phyloP scores from a whole-genome alignment of 768 basidiomycete genomes.

The Kwoniella sp. region DNA sequence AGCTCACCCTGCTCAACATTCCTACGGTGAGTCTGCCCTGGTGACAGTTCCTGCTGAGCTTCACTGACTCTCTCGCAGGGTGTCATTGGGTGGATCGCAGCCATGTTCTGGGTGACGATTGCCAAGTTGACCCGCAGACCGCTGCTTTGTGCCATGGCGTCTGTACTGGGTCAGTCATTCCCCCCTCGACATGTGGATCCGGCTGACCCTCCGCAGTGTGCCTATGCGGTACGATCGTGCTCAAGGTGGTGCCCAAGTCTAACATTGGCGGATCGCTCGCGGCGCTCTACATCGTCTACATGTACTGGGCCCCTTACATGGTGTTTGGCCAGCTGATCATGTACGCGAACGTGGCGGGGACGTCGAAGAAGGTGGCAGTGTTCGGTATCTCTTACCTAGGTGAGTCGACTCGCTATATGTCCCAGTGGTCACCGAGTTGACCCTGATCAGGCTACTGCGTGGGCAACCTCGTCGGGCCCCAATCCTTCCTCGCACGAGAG shows the following conservation, averaged over 20 bases:
- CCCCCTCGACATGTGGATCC: background rate
- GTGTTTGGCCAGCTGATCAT: conserved; percentile 22
- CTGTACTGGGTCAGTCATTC: conserved; percentile 14
- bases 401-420: conserved; percentile 10
- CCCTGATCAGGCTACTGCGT: conserved; percentile 10
- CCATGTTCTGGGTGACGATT: conserved; percentile 26
- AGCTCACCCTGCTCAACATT: conserved; percentile 23
- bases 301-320: conserved; percentile 41
- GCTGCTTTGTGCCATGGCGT: conserved; percentile 24
- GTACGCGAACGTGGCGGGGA: conserved; percentile 33
- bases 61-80: conserved; percentile 16
- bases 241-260: conserved; percentile 27
- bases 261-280: conserved; percentile 34
- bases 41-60: background rate
- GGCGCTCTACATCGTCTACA: conserved; percentile 34
- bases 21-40: conserved; percentile 15
- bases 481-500: conserved; percentile 29
- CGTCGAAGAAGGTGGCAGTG: conserved; percentile 28
- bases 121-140: conserved; percentile 26
- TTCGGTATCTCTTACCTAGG: conserved; percentile 36
- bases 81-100: conserved; percentile 31
- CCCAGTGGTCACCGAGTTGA: background rate
- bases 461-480: conserved; percentile 24
- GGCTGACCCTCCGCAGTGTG: conserved; percentile 11
- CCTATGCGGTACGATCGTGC: conserved; percentile 31